Conservation (phyloP, 768 basidiomycete species). For the Pulveroboletus sp. region DNA sequence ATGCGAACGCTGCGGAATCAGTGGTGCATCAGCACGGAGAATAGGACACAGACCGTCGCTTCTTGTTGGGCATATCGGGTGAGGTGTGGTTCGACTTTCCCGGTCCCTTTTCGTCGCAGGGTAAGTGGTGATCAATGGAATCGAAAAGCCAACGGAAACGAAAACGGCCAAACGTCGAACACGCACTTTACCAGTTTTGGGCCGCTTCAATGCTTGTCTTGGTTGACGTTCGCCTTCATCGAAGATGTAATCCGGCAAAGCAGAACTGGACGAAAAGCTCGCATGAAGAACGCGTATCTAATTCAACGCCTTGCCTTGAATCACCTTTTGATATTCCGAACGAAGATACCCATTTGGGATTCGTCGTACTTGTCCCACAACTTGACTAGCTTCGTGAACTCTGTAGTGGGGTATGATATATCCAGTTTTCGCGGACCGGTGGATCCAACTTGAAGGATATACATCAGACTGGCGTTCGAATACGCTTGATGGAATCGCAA, state of each 20-base stretch:
- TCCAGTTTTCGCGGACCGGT: slow-evolving; percentile 82
- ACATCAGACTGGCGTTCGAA: slow-evolving; percentile 14
- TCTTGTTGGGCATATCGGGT: slow-evolving; percentile 75
- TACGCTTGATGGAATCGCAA: slow-evolving; percentile 15
- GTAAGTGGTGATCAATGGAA: slow-evolving; percentile 22
- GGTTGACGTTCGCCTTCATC: slow-evolving; percentile 77
- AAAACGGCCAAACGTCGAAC: slow-evolving; percentile 12
- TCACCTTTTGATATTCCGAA: slow-evolving; percentile 90
- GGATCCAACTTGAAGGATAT: slow-evolving; percentile 55
- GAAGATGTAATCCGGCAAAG: slow-evolving; percentile 78
- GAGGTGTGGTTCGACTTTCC: slow-evolving; percentile 61
- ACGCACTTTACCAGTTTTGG: slow-evolving; percentile 59
- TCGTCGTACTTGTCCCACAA: slow-evolving; percentile 95
- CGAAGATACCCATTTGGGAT: slow-evolving; percentile 87
- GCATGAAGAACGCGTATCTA: slow-evolving; percentile 19
- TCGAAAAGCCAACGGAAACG: slow-evolving; percentile 11
- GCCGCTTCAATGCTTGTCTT: slow-evolving; percentile 66
- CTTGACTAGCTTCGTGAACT: slow-evolving; percentile 92
- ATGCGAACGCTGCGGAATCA: slow-evolving; percentile 30
- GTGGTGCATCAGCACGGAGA: slow-evolving; percentile 10
- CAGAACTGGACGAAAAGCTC: slow-evolving; percentile 44
- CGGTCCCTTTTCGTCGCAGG: slow-evolving; percentile 45
- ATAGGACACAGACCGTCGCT: slow-evolving; percentile 63
- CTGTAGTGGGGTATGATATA: slow-evolving; percentile 94
- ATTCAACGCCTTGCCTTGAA: slow-evolving; percentile 11